Base-by-base conservation (phyloP, 306 rosid genomes). In the Trifolium repens region DNA sequence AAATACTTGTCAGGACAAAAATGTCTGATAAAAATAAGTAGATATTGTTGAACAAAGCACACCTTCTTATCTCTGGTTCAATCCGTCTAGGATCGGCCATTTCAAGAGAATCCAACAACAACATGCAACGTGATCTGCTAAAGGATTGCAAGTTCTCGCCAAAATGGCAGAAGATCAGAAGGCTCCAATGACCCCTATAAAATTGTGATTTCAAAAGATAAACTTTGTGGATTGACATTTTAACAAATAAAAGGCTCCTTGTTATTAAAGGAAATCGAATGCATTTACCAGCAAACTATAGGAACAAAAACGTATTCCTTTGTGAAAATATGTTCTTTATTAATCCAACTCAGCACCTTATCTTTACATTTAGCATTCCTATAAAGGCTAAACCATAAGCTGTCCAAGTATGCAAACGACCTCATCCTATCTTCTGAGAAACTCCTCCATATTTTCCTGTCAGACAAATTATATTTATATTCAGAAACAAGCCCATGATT, bases 251-350 rank as follows among this genome's bases (percentile, higher is more conserved):
- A 19, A 40, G 37, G 66, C 27, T 14, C 7, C 15, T 39, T 8
- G 42, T 22, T n/a, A 2, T 7, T 8, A 30, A 52, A 67, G 71
- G 49, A 16, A 52, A 43, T 53, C 75, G 54, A 71, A 63, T 46
- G 70, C 22, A 84, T 72, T 57, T 86, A 92, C 98, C 96, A 92
- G 85, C 90, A 86, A 72, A 92, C 88, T 66, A 92, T 90, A 62
- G 98, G 96, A 78, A 92, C 91, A 78, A 92, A 81, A 83, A 90
- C 94, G 85, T 90, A 92, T 66, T 84, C 75, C 86, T 90, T 92
- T 44, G 90, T 82, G 73, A 90, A 92, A 71, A 92, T 88, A 16
- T 77, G 75, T 81, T 71, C 79, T 67, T 80, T 82, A 73, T 83
- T 83, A 65, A 92, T 85, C 96, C 98, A 92, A 69, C 77, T 69